These are phyloP conservation scores for Periconia sp. DNA, from an alignment of 2,329 filamentous ascomycete genomes.

Conservation along the genomic window DNA sequence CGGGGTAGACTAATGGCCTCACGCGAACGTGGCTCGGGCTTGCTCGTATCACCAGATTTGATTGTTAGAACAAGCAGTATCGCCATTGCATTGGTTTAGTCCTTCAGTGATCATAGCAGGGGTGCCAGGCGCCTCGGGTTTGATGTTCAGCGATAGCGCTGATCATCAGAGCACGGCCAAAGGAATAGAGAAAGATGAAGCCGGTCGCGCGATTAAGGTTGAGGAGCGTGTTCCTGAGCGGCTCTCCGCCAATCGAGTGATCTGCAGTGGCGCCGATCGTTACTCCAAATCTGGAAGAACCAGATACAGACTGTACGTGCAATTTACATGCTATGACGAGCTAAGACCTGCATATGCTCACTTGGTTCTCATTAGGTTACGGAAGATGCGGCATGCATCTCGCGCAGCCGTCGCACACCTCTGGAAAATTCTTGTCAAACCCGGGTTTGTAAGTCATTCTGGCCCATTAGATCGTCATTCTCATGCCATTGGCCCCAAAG, in stretches of 20 bases:
- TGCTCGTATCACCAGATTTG: neutral
- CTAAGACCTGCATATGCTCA: conserved; percentile 10
- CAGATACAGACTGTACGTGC: conserved; percentile 27
- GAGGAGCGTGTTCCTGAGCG: conserved; percentile 24
- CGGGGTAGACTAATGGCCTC: neutral
- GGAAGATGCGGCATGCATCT: conserved; percentile 14
- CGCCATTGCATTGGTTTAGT: conserved; percentile 10
- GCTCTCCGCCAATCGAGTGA: conserved; percentile 18
- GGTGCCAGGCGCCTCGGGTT: conserved; percentile 18
- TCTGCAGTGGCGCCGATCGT: conserved; percentile 30
- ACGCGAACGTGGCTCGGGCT: too few species aligned
- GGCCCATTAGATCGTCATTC: conserved; percentile 15
- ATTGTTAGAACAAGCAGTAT: conserved; percentile 6
- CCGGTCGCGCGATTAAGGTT: conserved; percentile 31
- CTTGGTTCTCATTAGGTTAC: conserved; percentile 13
- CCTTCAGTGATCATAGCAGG: conserved; percentile 18
- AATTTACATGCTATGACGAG: conserved; percentile 17
- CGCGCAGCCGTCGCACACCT: conserved; percentile 11
- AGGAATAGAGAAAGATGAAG: conserved; percentile 12
- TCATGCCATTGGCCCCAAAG: conserved; percentile 10
- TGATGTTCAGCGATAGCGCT: conserved; percentile 20
- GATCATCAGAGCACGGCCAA: conserved; percentile 19
- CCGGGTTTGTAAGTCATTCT: conserved; percentile 11
- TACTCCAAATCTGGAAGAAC: conserved; percentile 31
- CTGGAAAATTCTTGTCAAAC: conserved; percentile 10